A percentile compares a stretch with the other conserved stretches of the same genome.
Evolutionary conservation across 2,329 filamentous ascomycete species (phyloP).

Genomic region (Epichloe gansuensis): DNA sequence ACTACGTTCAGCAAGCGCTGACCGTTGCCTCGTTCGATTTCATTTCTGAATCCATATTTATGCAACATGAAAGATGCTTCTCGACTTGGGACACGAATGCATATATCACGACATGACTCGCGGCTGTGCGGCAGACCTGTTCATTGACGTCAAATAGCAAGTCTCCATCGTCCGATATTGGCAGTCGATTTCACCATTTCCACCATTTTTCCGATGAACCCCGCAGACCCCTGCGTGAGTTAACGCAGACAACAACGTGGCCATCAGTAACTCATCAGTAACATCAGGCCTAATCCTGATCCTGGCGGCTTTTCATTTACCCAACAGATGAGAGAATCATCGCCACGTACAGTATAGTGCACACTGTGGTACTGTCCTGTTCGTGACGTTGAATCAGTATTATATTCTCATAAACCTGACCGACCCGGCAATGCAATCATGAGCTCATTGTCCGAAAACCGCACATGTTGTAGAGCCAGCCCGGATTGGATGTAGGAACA

Average conservation of each 20-base stretch:
- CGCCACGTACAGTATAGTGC: too few species aligned
- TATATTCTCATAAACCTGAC: neutral
- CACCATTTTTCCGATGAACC: neutral
- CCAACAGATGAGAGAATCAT: neutral
- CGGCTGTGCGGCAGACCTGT: neutral
- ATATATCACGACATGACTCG: neutral
- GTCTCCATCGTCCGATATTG: neutral
- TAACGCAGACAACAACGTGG: slow-evolving; percentile 3
- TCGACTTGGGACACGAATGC: neutral
- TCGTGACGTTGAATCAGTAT: too few species aligned
- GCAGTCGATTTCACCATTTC: neutral
- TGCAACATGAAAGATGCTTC: neutral
- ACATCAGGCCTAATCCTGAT: neutral
- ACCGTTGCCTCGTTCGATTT: neutral
- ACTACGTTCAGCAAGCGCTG: neutral
- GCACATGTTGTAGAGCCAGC: neutral
- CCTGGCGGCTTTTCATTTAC: neutral
- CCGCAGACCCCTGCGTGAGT: neutral
- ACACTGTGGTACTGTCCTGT: too few species aligned
- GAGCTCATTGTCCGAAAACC: neutral
- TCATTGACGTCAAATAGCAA: neutral
- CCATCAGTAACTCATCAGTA: neutral
- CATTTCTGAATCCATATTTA: neutral
- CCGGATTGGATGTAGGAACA: neutral
- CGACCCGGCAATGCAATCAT: neutral